Evolutionary conservation across 345 rosid genomes (phyloP).

Genomic region (Heritiera littoralis): DNA sequence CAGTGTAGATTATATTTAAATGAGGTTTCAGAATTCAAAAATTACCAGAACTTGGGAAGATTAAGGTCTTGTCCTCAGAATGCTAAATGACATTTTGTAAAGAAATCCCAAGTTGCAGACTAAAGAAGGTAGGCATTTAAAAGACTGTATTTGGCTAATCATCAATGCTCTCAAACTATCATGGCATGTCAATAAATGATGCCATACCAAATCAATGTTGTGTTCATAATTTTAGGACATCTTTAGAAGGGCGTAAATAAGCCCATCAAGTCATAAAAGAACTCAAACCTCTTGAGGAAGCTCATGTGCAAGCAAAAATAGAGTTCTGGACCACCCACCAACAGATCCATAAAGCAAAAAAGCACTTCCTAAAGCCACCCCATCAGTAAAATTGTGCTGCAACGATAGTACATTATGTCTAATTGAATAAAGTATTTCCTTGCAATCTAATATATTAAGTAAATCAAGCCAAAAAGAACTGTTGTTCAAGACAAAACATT

Average conservation of each 20-base stretch:
- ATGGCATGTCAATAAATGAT: neutral
- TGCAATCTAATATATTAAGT: neutral
- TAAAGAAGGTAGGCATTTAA: conserved; percentile 8
- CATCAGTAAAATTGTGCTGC: conserved; percentile 99
- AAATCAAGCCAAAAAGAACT: neutral
- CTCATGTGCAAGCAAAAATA: conserved; percentile 96
- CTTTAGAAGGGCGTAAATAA: neutral
- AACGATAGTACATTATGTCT: conserved; percentile 21
- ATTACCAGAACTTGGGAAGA: neutral
- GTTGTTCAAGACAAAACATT: neutral
- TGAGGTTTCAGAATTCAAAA: neutral
- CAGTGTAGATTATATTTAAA: neutral
- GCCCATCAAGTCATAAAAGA: conserved; percentile 9
- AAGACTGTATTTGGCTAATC: neutral
- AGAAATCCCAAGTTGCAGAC: neutral
- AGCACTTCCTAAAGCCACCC: conserved; percentile 97
- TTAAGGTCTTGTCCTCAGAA: neutral
- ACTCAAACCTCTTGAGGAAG: conserved; percentile 92
- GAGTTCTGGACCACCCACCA: conserved; percentile 99
- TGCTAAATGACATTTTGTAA: neutral
- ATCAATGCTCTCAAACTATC: neutral
- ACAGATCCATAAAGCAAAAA: conserved; percentile 95
- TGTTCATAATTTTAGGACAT: conserved; percentile 1
- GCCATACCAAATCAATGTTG: neutral
- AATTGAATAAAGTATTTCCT: conserved; percentile 15